These are phyloP conservation scores for Erodium maritimum DNA, from an alignment of 345 rosid genomes.

Conservation along the genomic window DNA sequence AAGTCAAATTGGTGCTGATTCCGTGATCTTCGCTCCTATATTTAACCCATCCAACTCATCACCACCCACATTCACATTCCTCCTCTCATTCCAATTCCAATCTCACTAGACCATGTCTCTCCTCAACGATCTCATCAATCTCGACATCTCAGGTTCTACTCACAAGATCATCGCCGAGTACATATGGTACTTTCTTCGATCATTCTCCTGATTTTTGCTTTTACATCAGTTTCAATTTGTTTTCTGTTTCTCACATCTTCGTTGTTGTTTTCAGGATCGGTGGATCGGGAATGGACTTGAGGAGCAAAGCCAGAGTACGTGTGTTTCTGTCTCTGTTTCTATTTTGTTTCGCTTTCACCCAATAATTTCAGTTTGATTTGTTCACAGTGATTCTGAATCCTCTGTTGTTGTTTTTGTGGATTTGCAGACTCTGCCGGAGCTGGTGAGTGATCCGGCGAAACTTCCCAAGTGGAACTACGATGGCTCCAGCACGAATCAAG, in stretches of 20 bases:
- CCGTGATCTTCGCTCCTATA: neutral
- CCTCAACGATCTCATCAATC: constrained; percentile 53
- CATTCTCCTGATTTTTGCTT: neutral
- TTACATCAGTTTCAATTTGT: neutral
- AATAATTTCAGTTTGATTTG: neutral
- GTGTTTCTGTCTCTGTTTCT: neutral
- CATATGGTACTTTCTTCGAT: constrained; percentile 37
- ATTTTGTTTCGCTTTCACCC: neutral
- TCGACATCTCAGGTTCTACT: constrained; percentile 42
- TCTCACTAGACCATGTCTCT: constrained; percentile 26
- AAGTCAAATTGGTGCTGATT: neutral
- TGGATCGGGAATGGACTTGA: constrained; percentile 64
- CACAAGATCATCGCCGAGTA: constrained; percentile 73
- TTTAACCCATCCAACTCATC: neutral
- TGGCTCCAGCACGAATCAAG: constrained; percentile 71
- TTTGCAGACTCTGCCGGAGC: constrained; percentile 45
- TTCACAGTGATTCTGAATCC: neutral
- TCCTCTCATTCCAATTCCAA: too few species aligned
- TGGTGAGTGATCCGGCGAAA: constrained; percentile 41
- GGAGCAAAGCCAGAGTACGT: constrained; percentile 66
- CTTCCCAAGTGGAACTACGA: constrained; percentile 83
- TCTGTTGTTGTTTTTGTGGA: neutral
- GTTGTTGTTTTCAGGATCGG: constrained; percentile 36
- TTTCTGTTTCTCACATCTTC: neutral
- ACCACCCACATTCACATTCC: neutral